Base-by-base conservation (phyloP, 179 eudicot species). In the Nepenthes alata region DNA sequence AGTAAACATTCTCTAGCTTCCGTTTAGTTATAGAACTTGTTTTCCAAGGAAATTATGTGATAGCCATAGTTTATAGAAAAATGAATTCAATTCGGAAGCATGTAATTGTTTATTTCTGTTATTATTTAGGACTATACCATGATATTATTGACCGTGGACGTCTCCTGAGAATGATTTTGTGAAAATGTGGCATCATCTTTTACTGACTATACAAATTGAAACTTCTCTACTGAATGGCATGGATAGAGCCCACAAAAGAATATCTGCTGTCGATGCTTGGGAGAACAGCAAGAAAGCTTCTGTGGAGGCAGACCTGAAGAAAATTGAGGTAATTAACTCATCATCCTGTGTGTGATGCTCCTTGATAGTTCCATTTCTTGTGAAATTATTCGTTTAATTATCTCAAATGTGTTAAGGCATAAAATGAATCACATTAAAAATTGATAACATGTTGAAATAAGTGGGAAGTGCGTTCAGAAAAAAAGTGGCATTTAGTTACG, bases 241-340 rank as follows among this genome's bases (percentile, higher is more conserved):
- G 74, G 64, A 70, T 81, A 93, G 97, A 76, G 86, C 95, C 58
- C 81, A 83, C 57, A 89, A 89, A 74, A 87, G 82, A 58, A 11
- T 83, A 62, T 84, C 98, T 51, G 67, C 83, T 2, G 75, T 93
- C 39, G 87, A 67, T 60, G 77, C 94, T 57, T 89, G 97, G 98
- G 95, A 93, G 78, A 85, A 74, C 86, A 87, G 77, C 77, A 85
- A 78, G 77, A 89, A 87, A 74, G 97, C 97, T 49, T 70, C 72
- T 7, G 45, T 85, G 38, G 98, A 93, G 63, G 89, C 94, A 35
- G 87, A 89, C 67, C 75, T 89, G 12, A 87, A 75, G 63, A 74
- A 70, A 69, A 86, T 85, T 7, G 97, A 87, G 98, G 98, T 90
- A 75, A 68, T 5, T 6, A 12, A 34, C 10, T 10, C 41, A 41